Evolutionary conservation across 495 filamentous ascomycete genomes (phyloP).

Genomic region (Neurospora tetrasperma): DNA sequence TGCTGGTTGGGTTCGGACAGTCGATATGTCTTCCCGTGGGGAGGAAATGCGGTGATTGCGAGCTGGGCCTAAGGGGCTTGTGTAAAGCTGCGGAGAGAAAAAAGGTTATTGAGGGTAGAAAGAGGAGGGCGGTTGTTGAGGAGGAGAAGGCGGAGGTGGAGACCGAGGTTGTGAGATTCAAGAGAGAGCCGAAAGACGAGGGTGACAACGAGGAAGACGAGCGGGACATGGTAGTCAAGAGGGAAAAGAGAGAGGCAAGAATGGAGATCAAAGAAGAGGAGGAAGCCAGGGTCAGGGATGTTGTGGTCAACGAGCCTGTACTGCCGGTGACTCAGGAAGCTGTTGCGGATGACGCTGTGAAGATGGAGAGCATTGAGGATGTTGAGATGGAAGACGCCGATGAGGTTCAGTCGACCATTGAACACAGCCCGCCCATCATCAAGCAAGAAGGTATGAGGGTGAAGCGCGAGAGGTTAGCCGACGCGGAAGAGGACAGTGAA

Average conservation of each 20-base stretch:
- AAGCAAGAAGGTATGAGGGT: not conserved
- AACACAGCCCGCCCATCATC: not conserved
- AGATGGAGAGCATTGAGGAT: not conserved
- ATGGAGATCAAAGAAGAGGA: conserved; percentile 3
- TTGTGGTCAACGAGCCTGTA: not conserved
- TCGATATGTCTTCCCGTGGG: conserved; percentile 73
- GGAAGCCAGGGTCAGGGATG: not conserved
- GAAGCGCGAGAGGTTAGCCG: not conserved
- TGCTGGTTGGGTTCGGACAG: conserved; percentile 88
- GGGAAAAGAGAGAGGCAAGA: conserved; percentile 14
- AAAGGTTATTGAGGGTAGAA: conserved; percentile 40
- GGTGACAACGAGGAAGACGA: conserved; percentile 4
- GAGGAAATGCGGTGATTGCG: conserved; percentile 72
- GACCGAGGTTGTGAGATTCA: conserved; percentile 17
- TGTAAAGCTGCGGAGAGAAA: conserved; percentile 62
- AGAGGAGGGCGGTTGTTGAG: conserved; percentile 21
- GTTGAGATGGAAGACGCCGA: not conserved
- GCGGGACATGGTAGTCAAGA: conserved; percentile 12
- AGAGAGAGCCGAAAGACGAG: conserved; percentile 10
- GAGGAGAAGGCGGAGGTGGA: conserved; percentile 14
- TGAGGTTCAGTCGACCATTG: not conserved
- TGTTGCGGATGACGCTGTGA: not conserved
- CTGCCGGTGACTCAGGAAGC: not conserved
- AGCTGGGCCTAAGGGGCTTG: conserved; percentile 58
- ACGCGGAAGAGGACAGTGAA: not conserved